phyloP scores from a whole-genome alignment of 495 filamentous ascomycete species.

The Pseudevernia furfuracea region DNA sequence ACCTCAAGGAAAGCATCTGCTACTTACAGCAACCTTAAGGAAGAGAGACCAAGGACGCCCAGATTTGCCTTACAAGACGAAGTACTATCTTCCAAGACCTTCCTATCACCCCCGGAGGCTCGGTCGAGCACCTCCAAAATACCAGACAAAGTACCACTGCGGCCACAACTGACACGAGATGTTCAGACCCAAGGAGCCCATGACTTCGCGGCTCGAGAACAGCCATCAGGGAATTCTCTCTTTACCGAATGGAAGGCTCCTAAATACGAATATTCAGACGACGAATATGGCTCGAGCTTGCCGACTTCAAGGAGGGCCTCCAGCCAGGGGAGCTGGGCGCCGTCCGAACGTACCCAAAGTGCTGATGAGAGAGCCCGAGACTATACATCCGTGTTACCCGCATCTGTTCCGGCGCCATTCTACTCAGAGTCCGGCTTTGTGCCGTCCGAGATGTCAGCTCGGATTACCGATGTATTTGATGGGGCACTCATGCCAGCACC shows the following conservation, averaged over 20 bases:
- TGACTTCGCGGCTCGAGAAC: background rate
- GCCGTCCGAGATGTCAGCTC: slow-evolving; percentile 18
- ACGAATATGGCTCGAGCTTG: slow-evolving; percentile 6
- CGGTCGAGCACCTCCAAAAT: slow-evolving; percentile 20
- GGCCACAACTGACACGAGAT: slow-evolving; percentile 18
- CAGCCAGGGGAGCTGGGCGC: background rate
- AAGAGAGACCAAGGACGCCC: slow-evolving; percentile 12
- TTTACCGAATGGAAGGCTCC: slow-evolving; percentile 16
- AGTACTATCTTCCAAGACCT: slow-evolving; percentile 9
- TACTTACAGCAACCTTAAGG: slow-evolving; percentile 11
- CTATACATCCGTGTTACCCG: slow-evolving; percentile 17
- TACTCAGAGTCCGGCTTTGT: slow-evolving; percentile 6
- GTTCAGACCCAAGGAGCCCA: slow-evolving; percentile 13
- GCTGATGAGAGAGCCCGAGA: slow-evolving; percentile 19
- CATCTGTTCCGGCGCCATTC: slow-evolving; percentile 9
- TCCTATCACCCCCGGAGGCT: slow-evolving; percentile 6
- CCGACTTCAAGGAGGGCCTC: slow-evolving; percentile 2
- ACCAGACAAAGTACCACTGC: slow-evolving; percentile 14
- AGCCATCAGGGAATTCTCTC: background rate
- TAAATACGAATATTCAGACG: slow-evolving; percentile 15
- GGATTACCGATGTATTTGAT: slow-evolving; percentile 21
- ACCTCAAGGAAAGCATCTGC: slow-evolving; percentile 18
- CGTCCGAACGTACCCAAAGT: slow-evolving; percentile 5
- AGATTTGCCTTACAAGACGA: background rate
- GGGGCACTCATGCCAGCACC: slow-evolving; percentile 18